Evolutionary conservation across 208 protist genomes (phyloP).

Genomic region (Trypanosoma platydactyli): DNA sequence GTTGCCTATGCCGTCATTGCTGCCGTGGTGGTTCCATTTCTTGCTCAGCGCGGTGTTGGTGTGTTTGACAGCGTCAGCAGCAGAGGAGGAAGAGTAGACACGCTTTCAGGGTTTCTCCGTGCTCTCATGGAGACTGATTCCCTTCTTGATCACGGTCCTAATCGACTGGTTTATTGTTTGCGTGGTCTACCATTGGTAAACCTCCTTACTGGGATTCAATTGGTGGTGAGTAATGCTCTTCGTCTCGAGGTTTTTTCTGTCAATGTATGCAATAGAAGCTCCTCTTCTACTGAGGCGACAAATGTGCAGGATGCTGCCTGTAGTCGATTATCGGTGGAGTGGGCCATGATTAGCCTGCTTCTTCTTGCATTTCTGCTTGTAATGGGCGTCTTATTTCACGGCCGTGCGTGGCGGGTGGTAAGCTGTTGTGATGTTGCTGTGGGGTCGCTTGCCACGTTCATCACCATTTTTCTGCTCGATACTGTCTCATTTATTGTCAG

Average conservation of each 20-base stretch:
- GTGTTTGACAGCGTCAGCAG: too few species aligned
- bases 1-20: slow-evolving; percentile 7
- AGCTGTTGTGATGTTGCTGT: slow-evolving; percentile 13
- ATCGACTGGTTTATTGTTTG: slow-evolving; percentile 25
- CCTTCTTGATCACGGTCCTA: slow-evolving; percentile 16
- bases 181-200: slow-evolving; percentile 21
- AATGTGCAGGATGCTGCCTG: not conserved
- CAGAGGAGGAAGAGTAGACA: too few species aligned
- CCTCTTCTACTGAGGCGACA: too few species aligned
- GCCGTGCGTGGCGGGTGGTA: slow-evolving; percentile 12
- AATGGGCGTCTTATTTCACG: slow-evolving; percentile 9
- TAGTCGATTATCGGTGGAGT: slow-evolving; percentile 1
- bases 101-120: slow-evolving; percentile 1
- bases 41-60: not conserved
- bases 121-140: not conserved
- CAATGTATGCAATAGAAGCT: not conserved
- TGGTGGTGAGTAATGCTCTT: slow-evolving; percentile 15
- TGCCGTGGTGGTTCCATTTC: slow-evolving; percentile 4
- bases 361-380: slow-evolving; percentile 9
- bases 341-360: slow-evolving; percentile 5
- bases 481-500: slow-evolving; percentile 10
- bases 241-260: not conserved
- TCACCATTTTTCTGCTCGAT: slow-evolving; percentile 27
- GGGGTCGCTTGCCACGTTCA: slow-evolving; percentile 18
- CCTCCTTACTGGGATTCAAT: slow-evolving; percentile 12